Percentiles rank a stretch among this genome's conserved stretches.
phyloP scores from a whole-genome alignment of 768 basidiomycete genomes.

The Phanerodontia chrysosporium region DNA sequence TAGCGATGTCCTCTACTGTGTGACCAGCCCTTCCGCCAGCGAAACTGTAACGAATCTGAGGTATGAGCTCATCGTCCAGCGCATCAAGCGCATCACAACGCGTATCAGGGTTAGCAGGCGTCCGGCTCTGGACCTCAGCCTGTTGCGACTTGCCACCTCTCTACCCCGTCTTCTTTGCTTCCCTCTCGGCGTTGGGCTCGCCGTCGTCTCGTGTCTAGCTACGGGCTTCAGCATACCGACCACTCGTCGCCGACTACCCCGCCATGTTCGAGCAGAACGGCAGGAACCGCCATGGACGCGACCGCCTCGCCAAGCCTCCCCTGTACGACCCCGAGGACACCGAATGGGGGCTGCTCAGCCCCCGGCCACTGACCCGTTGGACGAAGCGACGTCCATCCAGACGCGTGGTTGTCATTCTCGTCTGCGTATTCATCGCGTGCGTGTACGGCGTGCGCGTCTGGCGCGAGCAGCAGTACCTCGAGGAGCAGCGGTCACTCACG shows the following conservation, averaged over 20 bases:
- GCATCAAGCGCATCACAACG: neutral
- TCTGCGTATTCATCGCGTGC: slow-evolving; percentile 2
- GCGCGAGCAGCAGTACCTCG: neutral
- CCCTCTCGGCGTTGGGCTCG: neutral
- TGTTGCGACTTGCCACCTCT: slow-evolving; percentile 1
- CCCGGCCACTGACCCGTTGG: slow-evolving; percentile 8
- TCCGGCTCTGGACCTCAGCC: neutral
- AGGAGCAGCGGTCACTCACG: neutral
- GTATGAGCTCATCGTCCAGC: neutral
- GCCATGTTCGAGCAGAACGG: slow-evolving; percentile 11
- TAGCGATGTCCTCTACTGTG: too few relatives aligned
- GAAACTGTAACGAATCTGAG: too few relatives aligned
- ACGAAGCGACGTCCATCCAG: slow-evolving; percentile 5
- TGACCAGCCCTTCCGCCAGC: too few relatives aligned
- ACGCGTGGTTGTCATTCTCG: slow-evolving; percentile 1
- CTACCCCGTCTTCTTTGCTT: neutral
- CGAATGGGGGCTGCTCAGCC: slow-evolving; percentile 11
- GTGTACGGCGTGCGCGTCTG: slow-evolving; percentile 11
- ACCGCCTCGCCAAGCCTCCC: slow-evolving; percentile 4
- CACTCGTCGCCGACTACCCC: neutral
- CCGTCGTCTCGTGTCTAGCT: neutral
- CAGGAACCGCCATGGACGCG: slow-evolving; percentile 4
- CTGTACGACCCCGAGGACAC: slow-evolving; percentile 10
- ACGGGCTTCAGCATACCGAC: neutral
- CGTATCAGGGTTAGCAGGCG: neutral